phyloP scores from a whole-genome alignment of 129 eudicot genomes.

The Flaveria bidentis region DNA sequence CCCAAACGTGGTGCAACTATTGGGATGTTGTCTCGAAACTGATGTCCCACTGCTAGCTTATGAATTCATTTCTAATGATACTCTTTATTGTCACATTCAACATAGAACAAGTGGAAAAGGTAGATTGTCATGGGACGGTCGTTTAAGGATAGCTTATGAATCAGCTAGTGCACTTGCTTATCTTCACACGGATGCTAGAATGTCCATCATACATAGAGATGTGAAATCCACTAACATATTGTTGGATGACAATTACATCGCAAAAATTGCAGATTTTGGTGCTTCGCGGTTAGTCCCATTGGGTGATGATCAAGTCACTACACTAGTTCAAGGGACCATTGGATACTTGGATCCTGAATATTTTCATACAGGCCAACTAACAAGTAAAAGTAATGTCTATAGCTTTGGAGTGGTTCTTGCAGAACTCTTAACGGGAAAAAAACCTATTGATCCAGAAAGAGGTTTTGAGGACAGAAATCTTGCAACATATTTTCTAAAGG shows the following conservation, averaged over 20 bases:
- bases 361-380: background rate
- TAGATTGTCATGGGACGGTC: slow-evolving; percentile 46
- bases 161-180: slow-evolving; percentile 52
- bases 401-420: slow-evolving; percentile 4
- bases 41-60: slow-evolving; percentile 56
- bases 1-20: slow-evolving; percentile 7
- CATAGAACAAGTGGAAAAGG: slow-evolving; percentile 7
- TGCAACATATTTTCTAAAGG: slow-evolving; percentile 14
- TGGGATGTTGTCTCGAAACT: slow-evolving; percentile 50
- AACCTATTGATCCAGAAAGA: background rate
- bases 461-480: background rate
- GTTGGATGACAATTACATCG: slow-evolving; percentile 38
- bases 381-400: background rate
- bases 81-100: slow-evolving; percentile 43
- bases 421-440: slow-evolving; percentile 1
- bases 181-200: slow-evolving; percentile 46
- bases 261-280: slow-evolving; percentile 56
- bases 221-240: slow-evolving; percentile 30
- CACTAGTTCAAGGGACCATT: slow-evolving; percentile 3
- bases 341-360: slow-evolving; percentile 10
- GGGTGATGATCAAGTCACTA: slow-evolving; percentile 32
- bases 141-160: slow-evolving; percentile 45
- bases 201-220: background rate
- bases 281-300: slow-evolving; percentile 51
- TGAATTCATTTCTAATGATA: slow-evolving; percentile 44